These are phyloP conservation scores for Casuarina cunninghamiana DNA, from an alignment of 306 rosid genomes.

Conservation along the genomic window DNA sequence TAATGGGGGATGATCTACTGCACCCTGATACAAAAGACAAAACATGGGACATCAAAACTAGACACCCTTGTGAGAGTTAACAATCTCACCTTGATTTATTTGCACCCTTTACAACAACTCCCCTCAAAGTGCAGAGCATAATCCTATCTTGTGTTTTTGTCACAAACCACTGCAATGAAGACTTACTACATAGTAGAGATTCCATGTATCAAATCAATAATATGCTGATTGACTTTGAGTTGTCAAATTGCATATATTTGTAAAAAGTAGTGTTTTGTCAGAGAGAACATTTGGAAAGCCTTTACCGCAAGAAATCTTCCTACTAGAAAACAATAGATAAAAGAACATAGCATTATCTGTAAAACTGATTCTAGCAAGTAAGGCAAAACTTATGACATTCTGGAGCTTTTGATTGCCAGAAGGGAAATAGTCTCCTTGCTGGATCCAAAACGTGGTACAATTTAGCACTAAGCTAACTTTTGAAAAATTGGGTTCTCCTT, in stretches of 20 bases:
- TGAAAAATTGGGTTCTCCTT: background rate
- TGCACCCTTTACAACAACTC: constrained; percentile 53
- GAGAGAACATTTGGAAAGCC: background rate
- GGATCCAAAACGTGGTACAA: background rate
- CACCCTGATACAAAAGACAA: background rate
- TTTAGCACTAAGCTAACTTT: background rate
- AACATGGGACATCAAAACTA: constrained; percentile 16
- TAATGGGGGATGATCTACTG: background rate
- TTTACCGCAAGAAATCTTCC: background rate
- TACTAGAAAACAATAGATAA: background rate
- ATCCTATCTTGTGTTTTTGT: constrained; percentile 75
- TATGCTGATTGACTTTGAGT: background rate
- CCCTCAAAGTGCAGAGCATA: constrained; percentile 55
- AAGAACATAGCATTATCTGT: background rate
- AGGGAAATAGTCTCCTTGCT: background rate
- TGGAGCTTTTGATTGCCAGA: background rate
- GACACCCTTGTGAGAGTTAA: constrained; percentile 1
- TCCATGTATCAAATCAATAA: constrained; percentile 8
- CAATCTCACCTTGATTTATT: constrained; percentile 63
- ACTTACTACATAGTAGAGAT: constrained; percentile 51
- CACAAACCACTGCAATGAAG: constrained; percentile 79
- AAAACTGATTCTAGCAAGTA: background rate
- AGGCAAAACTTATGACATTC: background rate
- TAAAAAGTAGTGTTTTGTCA: background rate
- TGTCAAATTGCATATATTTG: background rate